Percentiles rank a stretch among this genome's conserved stretches.
phyloP scores from a whole-genome alignment of 352 stramenopile genomes.

The Phytophthora ramorum region DNA sequence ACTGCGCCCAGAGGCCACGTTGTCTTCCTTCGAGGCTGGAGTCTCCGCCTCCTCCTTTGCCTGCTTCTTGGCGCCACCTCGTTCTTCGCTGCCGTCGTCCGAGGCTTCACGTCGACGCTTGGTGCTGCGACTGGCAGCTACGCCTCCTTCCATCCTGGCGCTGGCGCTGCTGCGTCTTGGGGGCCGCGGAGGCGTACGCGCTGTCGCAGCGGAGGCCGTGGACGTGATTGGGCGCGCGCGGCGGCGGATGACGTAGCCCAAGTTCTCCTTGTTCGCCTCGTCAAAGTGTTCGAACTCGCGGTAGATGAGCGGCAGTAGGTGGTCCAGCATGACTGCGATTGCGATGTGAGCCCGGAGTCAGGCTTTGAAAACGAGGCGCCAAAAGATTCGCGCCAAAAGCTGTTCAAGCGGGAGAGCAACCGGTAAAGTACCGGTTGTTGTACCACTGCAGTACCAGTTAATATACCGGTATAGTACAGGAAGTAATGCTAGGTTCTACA shows the following conservation, averaged over 20 bases:
- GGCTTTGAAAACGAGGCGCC: slow-evolving; percentile 6
- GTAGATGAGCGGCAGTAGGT: slow-evolving; percentile 50
- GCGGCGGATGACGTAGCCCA: slow-evolving; percentile 60
- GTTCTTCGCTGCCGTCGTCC: slow-evolving; percentile 16
- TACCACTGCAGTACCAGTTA: too few relatives aligned
- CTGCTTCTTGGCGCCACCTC: slow-evolving; percentile 16
- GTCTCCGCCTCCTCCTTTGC: background rate
- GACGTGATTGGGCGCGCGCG: slow-evolving; percentile 13
- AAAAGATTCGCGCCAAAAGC: slow-evolving; percentile 17
- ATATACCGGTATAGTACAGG: too few relatives aligned
- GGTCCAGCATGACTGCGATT: slow-evolving; percentile 41
- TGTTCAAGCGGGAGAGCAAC: too few relatives aligned
- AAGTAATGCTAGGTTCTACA: too few relatives aligned
- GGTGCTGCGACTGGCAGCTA: too few relatives aligned
- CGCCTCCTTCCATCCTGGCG: slow-evolving; percentile 12
- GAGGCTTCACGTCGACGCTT: slow-evolving; percentile 21
- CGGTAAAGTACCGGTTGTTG: too few relatives aligned
- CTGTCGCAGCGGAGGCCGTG: background rate
- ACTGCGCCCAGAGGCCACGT: background rate
- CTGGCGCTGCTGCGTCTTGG: slow-evolving; percentile 20
- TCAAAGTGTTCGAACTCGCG: slow-evolving; percentile 49
- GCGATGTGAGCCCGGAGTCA: background rate
- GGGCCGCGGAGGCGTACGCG: slow-evolving; percentile 31
- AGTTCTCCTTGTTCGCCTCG: slow-evolving; percentile 74
- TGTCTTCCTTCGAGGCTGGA: background rate